Base-by-base conservation (phyloP, 352 stramenopile species). In the Phytopythium chamaehyphon region DNA sequence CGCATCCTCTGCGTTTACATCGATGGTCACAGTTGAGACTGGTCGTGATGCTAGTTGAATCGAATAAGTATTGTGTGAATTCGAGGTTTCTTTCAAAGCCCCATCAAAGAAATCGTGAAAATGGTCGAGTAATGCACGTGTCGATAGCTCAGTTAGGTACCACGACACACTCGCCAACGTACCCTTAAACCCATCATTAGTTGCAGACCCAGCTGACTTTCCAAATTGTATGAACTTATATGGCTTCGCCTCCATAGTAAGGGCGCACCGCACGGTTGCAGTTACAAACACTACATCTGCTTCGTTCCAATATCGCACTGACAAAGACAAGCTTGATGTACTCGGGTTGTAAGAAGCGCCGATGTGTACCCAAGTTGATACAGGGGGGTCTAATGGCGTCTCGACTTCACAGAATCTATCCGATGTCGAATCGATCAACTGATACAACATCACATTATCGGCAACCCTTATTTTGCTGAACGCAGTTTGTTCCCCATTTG, bases 51-150 rank as follows among this genome's bases (percentile, higher is more conserved):
- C 49, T 14, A 92, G 55, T 1, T 59, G 51, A 40, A 92, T 52
- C 0, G 71, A 55, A 38, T 90, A 89, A 14, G 69, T 68, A 45
- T 77, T 81, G 55, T 92, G 81, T 0, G 59, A 61, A 9, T 24
- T 39, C 1, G 59, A 75, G 11, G 45, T 40, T 35, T 50, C n/a
- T 0, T 59, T 61, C 1, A 31, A 39, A 0, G 61, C 46, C 0
- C 65, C 70, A 5, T 61, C 31, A 11, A 83, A 37, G 55, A 89
- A 84, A 47, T 90, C 75, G 47, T 84, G 73, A 44, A 81, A 90
- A 40, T 92, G 82, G 24, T 92, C 78, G 6, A 88, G 51, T 0
- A 74, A 58, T 46, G 84, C 74, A 1, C 51, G 59, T 5, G 40
- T 47, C 0, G 54, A 60, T 3, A 90, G 54, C 3, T 65, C 64